phyloP scores from a whole-genome alignment of 306 rosid species.

The Arachis stenosperma region DNA sequence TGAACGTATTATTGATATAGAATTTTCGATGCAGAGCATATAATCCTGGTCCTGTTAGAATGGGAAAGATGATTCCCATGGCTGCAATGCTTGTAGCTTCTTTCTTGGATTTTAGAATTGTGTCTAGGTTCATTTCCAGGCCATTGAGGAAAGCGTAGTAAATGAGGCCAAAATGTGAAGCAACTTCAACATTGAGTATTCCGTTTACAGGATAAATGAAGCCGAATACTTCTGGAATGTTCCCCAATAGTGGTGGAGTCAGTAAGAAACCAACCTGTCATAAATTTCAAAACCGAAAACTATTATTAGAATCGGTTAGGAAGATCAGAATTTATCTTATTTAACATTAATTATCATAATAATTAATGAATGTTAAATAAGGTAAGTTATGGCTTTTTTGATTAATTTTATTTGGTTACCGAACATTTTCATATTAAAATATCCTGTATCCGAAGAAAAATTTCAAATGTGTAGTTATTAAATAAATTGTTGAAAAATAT shows the following conservation, averaged over 20 bases:
- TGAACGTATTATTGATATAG: not conserved
- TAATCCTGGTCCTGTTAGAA: slow-evolving; percentile 1
- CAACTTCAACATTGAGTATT: slow-evolving; percentile 23
- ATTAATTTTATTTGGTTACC: no score
- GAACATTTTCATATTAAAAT: no score
- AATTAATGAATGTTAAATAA: not conserved
- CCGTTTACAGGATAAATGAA: slow-evolving; percentile 16
- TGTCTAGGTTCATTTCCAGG: slow-evolving; percentile 44
- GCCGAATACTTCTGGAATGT: accelerated
- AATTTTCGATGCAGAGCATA: slow-evolving; percentile 9
- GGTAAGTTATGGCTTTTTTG: not conserved
- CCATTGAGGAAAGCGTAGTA: slow-evolving; percentile 51
- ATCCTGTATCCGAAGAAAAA: no score
- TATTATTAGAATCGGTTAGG: not conserved
- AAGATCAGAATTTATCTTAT: no score
- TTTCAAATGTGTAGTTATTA: no score
- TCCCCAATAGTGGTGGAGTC: slow-evolving; percentile 28
- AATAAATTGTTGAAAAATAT: no score
- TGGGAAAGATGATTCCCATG: slow-evolving; percentile 43
- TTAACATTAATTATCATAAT: no score
- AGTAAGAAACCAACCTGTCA: slow-evolving; percentile 40
- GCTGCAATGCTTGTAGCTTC: slow-evolving; percentile 36
- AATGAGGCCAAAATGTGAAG: slow-evolving; percentile 35
- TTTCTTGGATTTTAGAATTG: slow-evolving; percentile 32
- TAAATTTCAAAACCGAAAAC: not conserved